Base-by-base conservation (phyloP, 2,329 filamentous ascomycete species). In the Fusarium nematophilum region DNA sequence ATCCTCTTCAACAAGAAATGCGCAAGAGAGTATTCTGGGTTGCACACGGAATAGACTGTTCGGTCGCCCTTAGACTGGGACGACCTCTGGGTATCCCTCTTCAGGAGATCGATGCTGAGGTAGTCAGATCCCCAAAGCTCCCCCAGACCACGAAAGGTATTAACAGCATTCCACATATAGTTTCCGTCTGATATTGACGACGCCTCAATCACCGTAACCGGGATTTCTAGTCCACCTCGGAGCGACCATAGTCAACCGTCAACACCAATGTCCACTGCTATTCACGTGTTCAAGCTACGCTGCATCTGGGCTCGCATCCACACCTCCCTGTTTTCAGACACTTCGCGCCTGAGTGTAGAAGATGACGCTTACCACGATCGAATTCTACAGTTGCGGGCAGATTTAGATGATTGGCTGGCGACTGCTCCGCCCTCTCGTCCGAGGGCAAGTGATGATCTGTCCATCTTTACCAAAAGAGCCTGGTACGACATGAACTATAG, bases 401-500 rank as follows among this genome's bases (percentile, higher is more conserved):
- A 51, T 1, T 9, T 59, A 3, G 52, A 56, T 5, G 9, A 13
- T n/a, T 56, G 52, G 42, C n/a, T 39, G 6, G 30, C 37, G 1
- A 29, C 17, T 5, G 26, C 29, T 25, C 43, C 42, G 4, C 40
- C 53, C 6, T n/a, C 40, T 6, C 18, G 37, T 9, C 37, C 37
- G 6, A 25, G 17, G 9, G 21, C 23, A 17, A 7, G 5, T 15
- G 33, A 34, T 9, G 17, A 27, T 11, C 21, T 51, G 3, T 36
- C 39, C 11, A 25, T 56, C 8, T 56, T 56, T 26, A 15, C 31
- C 3, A 56, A 26, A 14, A 37, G n/a, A 13, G 37, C 36, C 11
- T 39, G 39, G 29, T 48, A 43, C 17, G 39, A 48, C 6, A 17
- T 26, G 8, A 48, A 40, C 21, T 67, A 70, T 23, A 60, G 57